Base-by-base conservation (phyloP, 2,329 filamentous ascomycete species). In the Neofusicoccum kwambonambiense region DNA sequence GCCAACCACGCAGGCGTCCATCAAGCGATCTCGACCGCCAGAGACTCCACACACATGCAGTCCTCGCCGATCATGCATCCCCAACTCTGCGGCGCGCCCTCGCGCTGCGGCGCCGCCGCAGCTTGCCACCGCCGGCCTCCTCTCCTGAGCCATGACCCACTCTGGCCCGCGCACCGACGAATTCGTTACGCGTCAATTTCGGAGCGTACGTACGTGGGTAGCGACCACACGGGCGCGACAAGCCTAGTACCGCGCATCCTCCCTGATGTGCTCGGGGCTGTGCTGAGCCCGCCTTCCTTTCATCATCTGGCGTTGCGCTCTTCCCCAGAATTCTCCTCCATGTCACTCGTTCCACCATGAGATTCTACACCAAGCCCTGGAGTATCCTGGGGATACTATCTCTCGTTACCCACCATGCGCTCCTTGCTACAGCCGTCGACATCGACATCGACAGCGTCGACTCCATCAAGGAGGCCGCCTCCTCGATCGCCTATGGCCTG, bases 391-490 rank as follows among this genome's bases (percentile, higher is more conserved):
- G 54, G 45, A 61, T 61, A 49, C 64, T 65, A 41, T 57, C 64
- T 57, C 64, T 65, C 64, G 12, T 65, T 65, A 27, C 61, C 22
- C 34, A 60, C 54, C 31, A 65, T 51, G 63, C 39, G 6, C 37
- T 27, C 57, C 34, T 58, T 41, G 51, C 52, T 4, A 2, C n/a
- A 15, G 64, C 64, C 31, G 64, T 65, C 57, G 56, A 56, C 11
- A 54, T 65, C 57, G 64, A 65, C 57, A 65, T 65, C 57, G 17
- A 31, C 39, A 50, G 34, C 22, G 31, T 49, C 57, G 47, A 62
- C 41, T 65, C 64, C 15, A 80, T 84, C 67, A 83, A 80, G 65
- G 70, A 74, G 62, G 80, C 81, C 19, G 78, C 82, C 6, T 77
- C 77, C 62, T 74, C 75, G 19, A 47, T 65, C 42, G 64, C 64